These are phyloP conservation scores for Ophiosphaerella herpotricha DNA, from an alignment of 2,329 filamentous ascomycete genomes.

Conservation along the genomic window DNA sequence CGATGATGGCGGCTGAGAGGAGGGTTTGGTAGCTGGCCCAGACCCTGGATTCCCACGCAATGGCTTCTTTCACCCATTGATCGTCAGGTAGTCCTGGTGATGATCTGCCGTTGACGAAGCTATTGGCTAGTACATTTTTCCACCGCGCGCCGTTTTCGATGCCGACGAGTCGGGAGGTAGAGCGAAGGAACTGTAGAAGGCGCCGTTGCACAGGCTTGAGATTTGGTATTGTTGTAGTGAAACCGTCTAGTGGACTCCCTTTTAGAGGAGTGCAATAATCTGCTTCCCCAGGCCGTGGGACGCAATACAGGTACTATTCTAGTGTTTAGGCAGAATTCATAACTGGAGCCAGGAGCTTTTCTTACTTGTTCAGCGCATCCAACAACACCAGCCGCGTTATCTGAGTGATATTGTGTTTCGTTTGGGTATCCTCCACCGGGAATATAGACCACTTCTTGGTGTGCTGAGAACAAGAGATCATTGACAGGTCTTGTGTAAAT, in stretches of 20 bases:
- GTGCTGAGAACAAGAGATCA: slow-evolving; percentile 5
- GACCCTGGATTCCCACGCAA: slow-evolving; percentile 1
- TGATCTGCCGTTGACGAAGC: not conserved
- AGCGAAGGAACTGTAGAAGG: not conserved
- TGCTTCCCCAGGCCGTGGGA: not conserved
- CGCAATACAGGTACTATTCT: slow-evolving; percentile 2
- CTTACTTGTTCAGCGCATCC: slow-evolving; percentile 4
- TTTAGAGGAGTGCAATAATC: not conserved
- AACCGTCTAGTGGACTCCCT: not conserved
- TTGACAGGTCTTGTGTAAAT: slow-evolving; percentile 1
- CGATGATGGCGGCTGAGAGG: slow-evolving; percentile 13
- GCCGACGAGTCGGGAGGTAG: not conserved
- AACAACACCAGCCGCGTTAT: slow-evolving; percentile 1
- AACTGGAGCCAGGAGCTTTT: not conserved
- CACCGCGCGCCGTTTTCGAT: not conserved
- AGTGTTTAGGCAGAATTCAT: not conserved
- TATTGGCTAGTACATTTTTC: not conserved
- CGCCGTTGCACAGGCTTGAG: slow-evolving; percentile 1
- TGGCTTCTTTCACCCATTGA: slow-evolving; percentile 6
- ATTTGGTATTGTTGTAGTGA: not conserved
- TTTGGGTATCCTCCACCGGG: not conserved
- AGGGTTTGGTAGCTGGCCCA: slow-evolving; percentile 3
- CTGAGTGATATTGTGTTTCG: not conserved
- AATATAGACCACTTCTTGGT: not conserved
- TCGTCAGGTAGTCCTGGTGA: slow-evolving; percentile 5